Base-by-base conservation (phyloP, 345 rosid species). In the Tarenaya hassleriana region DNA sequence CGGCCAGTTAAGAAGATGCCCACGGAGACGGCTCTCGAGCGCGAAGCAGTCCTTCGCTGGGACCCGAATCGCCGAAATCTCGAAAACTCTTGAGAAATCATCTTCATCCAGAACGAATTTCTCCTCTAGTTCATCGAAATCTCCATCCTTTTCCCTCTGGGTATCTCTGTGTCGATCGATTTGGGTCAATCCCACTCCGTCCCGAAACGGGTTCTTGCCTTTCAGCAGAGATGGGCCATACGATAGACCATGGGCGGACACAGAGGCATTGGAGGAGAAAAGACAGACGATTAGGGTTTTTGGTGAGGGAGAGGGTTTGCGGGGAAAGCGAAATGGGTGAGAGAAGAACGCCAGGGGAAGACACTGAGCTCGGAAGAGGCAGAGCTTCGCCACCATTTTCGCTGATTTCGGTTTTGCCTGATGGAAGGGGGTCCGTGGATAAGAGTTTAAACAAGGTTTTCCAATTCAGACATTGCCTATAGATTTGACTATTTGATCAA, bases 1-100 rank as follows among this genome's bases (percentile, higher is more conserved):
- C 9, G 96, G 91, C 90, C 96, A 88, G 55, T 88, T 88, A 37
- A 88, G 78, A 16, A 88, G 81, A 71, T 88, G 94, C 14, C 96
- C 91, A 7, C 94, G 86, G 64, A 88, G 73, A 50, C 86, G 86
- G 54, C 68, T 76, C 77, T 88, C 94, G 4, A 84, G 75, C 47
- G 69, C 55, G 55, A 72, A 78, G 58, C 86, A 84, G 41, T 73
- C 78, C 52, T 61, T 77, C 2, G 88, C 71, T 1, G 94, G 84
- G 33, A 84, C 94, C 0, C 96, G 77, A 39, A 84, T 69, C 7
- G 91, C 91, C 10, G 83, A 69, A 10, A 88, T 33, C 5, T 77
- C 71, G 51, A 78, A 84, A 4, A 77, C 66, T 69, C 89, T 62
- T 21, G 82, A 66, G 79, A 87, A 91, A 13, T 72, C 62, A 35